Evolutionary conservation across 2,329 filamentous ascomycete genomes (phyloP), one percentile per base, ranked within the genome.

Genomic region (Alternaria alternata): DNA sequence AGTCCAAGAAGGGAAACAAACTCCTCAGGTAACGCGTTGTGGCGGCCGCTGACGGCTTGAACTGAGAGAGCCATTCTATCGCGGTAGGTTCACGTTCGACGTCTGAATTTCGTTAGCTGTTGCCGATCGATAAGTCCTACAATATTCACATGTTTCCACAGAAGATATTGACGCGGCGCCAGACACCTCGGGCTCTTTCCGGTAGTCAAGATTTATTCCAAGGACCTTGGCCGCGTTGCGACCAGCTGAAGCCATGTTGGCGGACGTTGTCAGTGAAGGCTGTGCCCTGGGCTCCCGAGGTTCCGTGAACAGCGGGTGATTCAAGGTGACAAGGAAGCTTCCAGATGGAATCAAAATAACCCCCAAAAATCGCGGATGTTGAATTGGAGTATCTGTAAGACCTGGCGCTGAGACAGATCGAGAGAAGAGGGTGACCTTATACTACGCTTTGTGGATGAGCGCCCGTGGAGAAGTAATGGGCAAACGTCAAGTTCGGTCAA

Each of bases 1-100:
- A 99, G 26, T 87, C 84, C n/a, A 91, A 78, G 77, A 97, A 97
- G 0, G 95, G 95, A 68, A 99, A 96, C 4, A 97, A 81, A 18
- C 87, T 91, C 63, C 83, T 81, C 51, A 89, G 49, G 73, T 97
- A 99, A 3, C 80, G 73, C 9, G 79, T 53, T 7, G 89, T 61
- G 24, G 90, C 85, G 75, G 0, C 36, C 24, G 36, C 52, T 12
- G 84, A 84, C 0, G 94, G 94, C 0, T 86, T 77, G 43, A 91
- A 81, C 4, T 89, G 85, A 3, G 77, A 75, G 7, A 98, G 65
- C 86, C 88, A 96, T 73, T 97, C 93, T 12, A 77, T 70, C 0
- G 88, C 87, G 3, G 88, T 92, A 0, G 95, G 94, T 63, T 92
- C 90, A 24, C 89, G 85, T 74, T 99, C 94, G 55, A 95, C 84